Evolutionary conservation across 2,329 filamentous ascomycete species (phyloP).

Genomic region (Claviceps cyperi): DNA sequence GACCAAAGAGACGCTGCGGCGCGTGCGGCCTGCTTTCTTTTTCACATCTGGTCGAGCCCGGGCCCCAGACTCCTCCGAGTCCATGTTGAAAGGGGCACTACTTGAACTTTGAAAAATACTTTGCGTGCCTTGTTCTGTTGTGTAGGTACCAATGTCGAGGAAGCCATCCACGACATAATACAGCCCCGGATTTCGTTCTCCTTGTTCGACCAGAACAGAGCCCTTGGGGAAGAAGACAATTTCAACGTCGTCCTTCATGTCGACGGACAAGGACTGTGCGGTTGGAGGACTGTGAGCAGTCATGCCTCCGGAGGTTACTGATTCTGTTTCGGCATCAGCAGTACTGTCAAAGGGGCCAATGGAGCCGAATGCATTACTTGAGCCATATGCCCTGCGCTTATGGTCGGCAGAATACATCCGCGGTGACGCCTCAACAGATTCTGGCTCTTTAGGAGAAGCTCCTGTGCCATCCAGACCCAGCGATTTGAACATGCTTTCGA

Average conservation of each 20-base stretch:
- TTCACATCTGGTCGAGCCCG: slow-evolving; percentile 7
- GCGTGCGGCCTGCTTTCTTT: slow-evolving; percentile 26
- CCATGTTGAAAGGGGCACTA: slow-evolving; percentile 9
- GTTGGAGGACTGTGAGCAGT: slow-evolving; percentile 48
- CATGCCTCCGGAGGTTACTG: slow-evolving; percentile 56
- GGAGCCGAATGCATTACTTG: slow-evolving; percentile 67
- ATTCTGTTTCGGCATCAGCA: slow-evolving; percentile 74
- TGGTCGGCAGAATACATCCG: slow-evolving; percentile 73
- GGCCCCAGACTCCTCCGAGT: background rate
- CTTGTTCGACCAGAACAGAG: slow-evolving; percentile 88
- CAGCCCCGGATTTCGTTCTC: slow-evolving; percentile 86
- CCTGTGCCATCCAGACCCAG: slow-evolving; percentile 65
- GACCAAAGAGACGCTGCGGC: slow-evolving; percentile 71
- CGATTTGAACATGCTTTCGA: slow-evolving; percentile 92
- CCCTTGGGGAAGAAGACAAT: slow-evolving; percentile 96
- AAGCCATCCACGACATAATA: slow-evolving; percentile 99
- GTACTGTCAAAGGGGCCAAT: slow-evolving; percentile 69
- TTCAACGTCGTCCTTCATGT: slow-evolving; percentile 83
- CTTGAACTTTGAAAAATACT: slow-evolving; percentile 19
- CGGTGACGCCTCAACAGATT: slow-evolving; percentile 76
- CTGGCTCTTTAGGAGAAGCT: slow-evolving; percentile 48
- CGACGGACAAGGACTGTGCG: slow-evolving; percentile 52
- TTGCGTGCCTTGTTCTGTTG: slow-evolving; percentile 14
- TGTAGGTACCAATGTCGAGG: slow-evolving; percentile 76
- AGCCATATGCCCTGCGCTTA: slow-evolving; percentile 54